These are phyloP conservation scores for Dendrocalamus latiflorus DNA, from an alignment of 202 grass and related monocot species.

Conservation along the genomic window DNA sequence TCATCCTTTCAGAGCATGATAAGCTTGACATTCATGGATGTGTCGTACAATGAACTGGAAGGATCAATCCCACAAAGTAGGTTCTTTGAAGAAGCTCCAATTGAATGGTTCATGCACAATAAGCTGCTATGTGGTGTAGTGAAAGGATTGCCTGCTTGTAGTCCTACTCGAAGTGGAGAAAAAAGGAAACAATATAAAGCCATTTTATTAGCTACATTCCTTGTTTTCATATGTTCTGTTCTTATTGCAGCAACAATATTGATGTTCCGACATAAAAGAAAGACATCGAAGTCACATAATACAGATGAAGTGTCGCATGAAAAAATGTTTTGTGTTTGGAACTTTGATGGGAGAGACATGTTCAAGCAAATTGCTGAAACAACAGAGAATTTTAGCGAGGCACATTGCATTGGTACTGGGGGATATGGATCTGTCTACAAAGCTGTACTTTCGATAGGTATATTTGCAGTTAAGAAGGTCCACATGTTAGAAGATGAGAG, in stretches of 20 bases:
- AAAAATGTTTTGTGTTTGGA: too few species aligned
- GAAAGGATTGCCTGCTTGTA: not conserved
- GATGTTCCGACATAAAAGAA: too few species aligned
- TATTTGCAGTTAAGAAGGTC: slow-evolving; percentile 24
- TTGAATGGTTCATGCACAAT: not conserved
- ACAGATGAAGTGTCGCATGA: too few species aligned
- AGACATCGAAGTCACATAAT: too few species aligned
- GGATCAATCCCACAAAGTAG: slow-evolving; percentile 26
- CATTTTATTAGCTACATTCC: too few species aligned
- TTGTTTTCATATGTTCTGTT: too few species aligned
- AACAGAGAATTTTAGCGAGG: too few species aligned
- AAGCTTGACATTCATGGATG: slow-evolving; percentile 8
- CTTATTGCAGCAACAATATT: too few species aligned
- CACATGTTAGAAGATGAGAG: not conserved
- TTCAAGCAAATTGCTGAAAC: too few species aligned
- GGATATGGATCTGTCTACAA: slow-evolving; percentile 5
- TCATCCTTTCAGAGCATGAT: not conserved
- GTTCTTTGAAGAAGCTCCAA: slow-evolving; percentile 26
- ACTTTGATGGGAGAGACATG: too few species aligned
- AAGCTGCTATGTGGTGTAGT: not conserved
- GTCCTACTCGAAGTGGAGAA: not conserved
- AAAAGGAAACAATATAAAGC: not conserved
- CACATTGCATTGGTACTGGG: not conserved
- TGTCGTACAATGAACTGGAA: slow-evolving; percentile 36
- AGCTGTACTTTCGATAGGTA: not conserved